Base-by-base conservation (phyloP, 2,329 filamentous ascomycete species). In the Stagonosporopsis tanaceti region DNA sequence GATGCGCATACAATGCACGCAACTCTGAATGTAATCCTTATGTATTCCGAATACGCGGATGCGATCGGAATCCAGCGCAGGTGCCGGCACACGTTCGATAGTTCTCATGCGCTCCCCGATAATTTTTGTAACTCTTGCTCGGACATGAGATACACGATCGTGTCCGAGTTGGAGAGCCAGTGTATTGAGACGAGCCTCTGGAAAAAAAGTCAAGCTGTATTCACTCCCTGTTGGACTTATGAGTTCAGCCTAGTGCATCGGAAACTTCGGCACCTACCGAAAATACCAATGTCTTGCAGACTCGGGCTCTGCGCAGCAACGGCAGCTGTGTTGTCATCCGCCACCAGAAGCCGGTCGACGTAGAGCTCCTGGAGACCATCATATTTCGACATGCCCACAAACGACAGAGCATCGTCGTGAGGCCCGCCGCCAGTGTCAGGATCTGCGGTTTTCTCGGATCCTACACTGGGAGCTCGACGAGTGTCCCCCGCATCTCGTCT, bases 161-260 rank as follows among this genome's bases (percentile, higher is more conserved):
- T 74, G 65, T n/a, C 68, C 65, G 11, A 72, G 58, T 1, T 61
- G 63, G 9, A 61, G 40, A 14, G 69, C 67, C 39, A 78, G 54
- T 2, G 72, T 69, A 3, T 53, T 61, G 8, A 77, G 68, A 40
- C 70, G 68, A 17, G 65, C 66, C 22, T 77, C 70, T 1, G 76
- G 77, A 45, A 77, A 77, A 54, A 77, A 77, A 12, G 73, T 68
- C 11, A 77, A 50, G 34, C 68, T 69, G n/a, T 50, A 50, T 24
- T 37, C 47, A n/a, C 35, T 39, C n/a, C 32, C 32, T 50, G 12
- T 38, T 37, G 11, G 14, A 12, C 24, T 17, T 17, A 41, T 28
- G 12, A 47, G 20, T 30, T 35, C 28, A 11, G n/a, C n/a, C 32
- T 2, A 47, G 40, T 17, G n/a, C 25, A n/a, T 42, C 22, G 25